phyloP scores from a whole-genome alignment of 306 rosid species.

The Cucurbita ficifolia region DNA sequence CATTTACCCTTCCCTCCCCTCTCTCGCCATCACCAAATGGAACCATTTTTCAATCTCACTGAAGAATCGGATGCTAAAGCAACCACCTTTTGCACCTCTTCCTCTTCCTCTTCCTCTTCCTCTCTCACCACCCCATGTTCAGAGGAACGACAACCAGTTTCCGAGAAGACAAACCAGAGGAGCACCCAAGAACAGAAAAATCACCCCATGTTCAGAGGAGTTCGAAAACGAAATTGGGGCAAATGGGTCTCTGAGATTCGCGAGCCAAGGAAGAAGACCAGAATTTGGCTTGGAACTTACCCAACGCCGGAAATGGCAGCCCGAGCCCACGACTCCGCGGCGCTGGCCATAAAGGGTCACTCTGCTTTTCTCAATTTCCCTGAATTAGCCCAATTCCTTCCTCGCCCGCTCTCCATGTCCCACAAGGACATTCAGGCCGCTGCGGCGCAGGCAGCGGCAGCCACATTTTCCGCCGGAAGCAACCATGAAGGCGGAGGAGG shows the following conservation, averaged over 20 bases:
- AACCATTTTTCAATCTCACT: neutral
- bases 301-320: slow-evolving; percentile 91
- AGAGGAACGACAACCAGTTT: neutral
- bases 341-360: slow-evolving; percentile 65
- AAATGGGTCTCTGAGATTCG: slow-evolving; percentile 90
- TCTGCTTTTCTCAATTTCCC: slow-evolving; percentile 82
- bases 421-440: slow-evolving; percentile 85
- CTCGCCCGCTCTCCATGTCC: slow-evolving; percentile 43
- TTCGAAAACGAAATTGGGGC: slow-evolving; percentile 74
- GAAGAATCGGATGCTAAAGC: neutral
- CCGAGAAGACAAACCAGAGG: slow-evolving; percentile 22
- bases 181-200: neutral
- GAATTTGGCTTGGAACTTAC: slow-evolving; percentile 89
- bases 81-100: neutral
- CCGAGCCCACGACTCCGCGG: slow-evolving; percentile 85
- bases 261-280: slow-evolving; percentile 74
- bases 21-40: neutral
- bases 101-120: neutral
- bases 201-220: slow-evolving; percentile 63
- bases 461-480: slow-evolving; percentile 8
- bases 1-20: neutral
- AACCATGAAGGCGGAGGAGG: neutral
- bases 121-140: neutral
- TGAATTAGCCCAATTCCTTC: slow-evolving; percentile 36
- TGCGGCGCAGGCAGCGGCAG: slow-evolving; percentile 61